phyloP scores from a whole-genome alignment of 2,329 filamentous ascomycete species.

The Trichoderma cornu-damae region DNA sequence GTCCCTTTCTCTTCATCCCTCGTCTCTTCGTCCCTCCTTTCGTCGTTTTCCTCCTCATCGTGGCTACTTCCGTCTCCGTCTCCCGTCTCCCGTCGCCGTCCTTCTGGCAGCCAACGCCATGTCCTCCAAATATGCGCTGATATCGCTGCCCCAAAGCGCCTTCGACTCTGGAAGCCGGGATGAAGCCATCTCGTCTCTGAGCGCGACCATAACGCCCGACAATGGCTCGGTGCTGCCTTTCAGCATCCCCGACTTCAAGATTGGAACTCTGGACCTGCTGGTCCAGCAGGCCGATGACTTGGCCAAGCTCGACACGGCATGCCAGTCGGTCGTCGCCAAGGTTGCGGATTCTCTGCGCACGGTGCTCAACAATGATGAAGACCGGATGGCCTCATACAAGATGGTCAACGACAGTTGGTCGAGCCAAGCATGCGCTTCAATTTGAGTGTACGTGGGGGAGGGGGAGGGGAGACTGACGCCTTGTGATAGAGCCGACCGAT shows the following conservation, averaged over 20 bases:
- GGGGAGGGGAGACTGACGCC: conserved; percentile 26
- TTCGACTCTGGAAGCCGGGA: conserved; percentile 74
- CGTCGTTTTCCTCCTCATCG: conserved; percentile 1
- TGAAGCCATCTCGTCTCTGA: conserved; percentile 73
- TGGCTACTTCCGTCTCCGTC: conserved; percentile 13
- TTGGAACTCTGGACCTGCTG: conserved; percentile 89
- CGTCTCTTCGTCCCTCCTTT: background rate
- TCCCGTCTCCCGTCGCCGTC: background rate
- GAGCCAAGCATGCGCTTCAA: conserved; percentile 7
- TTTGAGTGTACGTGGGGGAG: background rate
- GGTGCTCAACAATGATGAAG: conserved; percentile 78
- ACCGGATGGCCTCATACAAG: conserved; percentile 79
- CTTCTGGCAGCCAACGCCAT: conserved; percentile 29
- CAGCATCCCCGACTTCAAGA: conserved; percentile 89
- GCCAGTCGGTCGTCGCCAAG: conserved; percentile 78
- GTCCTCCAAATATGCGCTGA: conserved; percentile 69
- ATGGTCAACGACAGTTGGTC: conserved; percentile 85
- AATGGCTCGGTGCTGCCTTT: conserved; percentile 74
- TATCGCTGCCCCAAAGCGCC: conserved; percentile 85
- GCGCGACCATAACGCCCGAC: conserved; percentile 65
- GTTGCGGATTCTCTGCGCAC: conserved; percentile 79
- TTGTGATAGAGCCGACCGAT: conserved; percentile 75
- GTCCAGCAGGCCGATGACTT: conserved; percentile 96
- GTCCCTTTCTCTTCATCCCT: background rate
- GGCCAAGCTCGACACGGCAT: conserved; percentile 75